Base-by-base conservation (phyloP, 2,329 filamentous ascomycete genomes). In the Aspergillus sp. region DNA sequence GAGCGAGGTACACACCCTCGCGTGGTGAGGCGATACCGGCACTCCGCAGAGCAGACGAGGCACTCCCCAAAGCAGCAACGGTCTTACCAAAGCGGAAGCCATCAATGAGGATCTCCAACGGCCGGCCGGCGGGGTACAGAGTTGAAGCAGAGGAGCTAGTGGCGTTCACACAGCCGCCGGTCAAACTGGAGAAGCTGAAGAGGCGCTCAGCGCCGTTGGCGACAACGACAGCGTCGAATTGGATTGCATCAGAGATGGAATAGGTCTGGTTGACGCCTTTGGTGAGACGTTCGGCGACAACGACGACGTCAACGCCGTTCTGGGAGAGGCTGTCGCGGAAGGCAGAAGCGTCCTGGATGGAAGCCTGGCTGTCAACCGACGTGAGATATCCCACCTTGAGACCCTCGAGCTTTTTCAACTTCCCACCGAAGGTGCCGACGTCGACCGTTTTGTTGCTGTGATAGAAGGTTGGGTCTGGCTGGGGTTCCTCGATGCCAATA, bases 1-100 rank as follows among this genome's bases (percentile, higher is more conserved):
- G 34, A 2, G 55, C 60, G 42, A 62, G 52, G 39, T 61, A 62
- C 5, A 74, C 70, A 41, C 71, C 69, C 1, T 63, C 57, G 0
- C 63, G 59, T 0, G 57, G 49, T 2, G 51, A 47, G 8, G 57
- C 56, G 43, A 83, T 74, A 1, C 73, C 74, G 0, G 72, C 71
- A 8, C 62, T 64, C 1, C 60, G 52, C 4, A 78, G 63, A 3
- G 72, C 63, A 19, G 48, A 45, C n/a, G 54, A 66, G 0, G 65
- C 66, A 8, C 57, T 63, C 1, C 81, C 82, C 1, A 86, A 53
- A 29, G 77, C 78, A 9, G 72, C 82, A 27, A 88, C 69, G 0
- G 85, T 81, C 72, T 88, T 88, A 3, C 83, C 84, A 71, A 81
- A 88, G 27, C 78, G 70, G 67, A 80, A 88, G 0, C 74, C 78